Percentiles rank a stretch among this genome's conserved stretches.
These are phyloP conservation scores for Trametes polyzona DNA, from an alignment of 1,284 basidiomycete genomes.

Conservation along the genomic window DNA sequence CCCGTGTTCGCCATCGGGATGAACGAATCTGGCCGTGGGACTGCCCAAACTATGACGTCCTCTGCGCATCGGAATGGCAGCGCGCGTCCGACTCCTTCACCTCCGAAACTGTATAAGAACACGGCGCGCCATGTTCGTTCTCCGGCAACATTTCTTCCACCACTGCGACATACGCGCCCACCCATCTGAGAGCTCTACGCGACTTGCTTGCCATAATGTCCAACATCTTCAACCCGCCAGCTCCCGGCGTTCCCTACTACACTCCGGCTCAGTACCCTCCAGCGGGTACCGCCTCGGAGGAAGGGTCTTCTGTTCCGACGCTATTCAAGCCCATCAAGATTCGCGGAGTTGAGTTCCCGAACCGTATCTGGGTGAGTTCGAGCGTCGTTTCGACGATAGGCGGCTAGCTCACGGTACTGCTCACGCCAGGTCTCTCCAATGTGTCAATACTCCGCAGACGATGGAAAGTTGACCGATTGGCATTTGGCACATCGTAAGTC, in stretches of 20 bases:
- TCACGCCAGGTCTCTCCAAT: constrained; percentile 54
- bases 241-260: constrained; percentile 8
- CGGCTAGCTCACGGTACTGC: neutral
- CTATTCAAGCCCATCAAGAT: constrained; percentile 72
- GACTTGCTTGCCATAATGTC: neutral
- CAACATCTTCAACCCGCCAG: constrained; percentile 26
- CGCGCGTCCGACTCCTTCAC: too few species aligned
- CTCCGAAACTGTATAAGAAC: too few species aligned
- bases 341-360: constrained; percentile 65
- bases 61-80: too few species aligned
- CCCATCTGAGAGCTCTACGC: too few species aligned
- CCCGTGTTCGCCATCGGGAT: too few species aligned
- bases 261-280: constrained; percentile 52
- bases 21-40: too few species aligned
- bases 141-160: too few species aligned
- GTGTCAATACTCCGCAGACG: constrained; percentile 74
- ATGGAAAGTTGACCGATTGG: constrained; percentile 73
- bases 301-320: constrained; percentile 48
- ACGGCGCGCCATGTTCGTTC: too few species aligned
- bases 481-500: constrained; percentile 71
- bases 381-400: neutral
- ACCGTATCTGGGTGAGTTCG: constrained; percentile 58
- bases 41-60: too few species aligned
- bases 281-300: constrained; percentile 48
- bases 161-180: too few species aligned